Evolutionary conservation across 805 yeast species (phyloP).

Genomic region (Yarrowia sp.): DNA sequence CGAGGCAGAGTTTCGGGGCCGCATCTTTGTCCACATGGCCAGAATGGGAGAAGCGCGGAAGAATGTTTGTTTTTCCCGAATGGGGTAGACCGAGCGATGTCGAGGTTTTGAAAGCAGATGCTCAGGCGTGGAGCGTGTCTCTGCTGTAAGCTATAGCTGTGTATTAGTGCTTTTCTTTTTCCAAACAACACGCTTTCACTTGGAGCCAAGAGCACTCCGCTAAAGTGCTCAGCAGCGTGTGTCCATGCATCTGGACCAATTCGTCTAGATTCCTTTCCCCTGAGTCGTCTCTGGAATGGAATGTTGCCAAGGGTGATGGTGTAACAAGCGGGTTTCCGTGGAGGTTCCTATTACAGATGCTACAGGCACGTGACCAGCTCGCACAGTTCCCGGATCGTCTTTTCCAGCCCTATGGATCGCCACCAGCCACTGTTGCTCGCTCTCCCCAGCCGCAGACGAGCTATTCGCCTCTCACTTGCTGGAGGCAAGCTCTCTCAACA

Average conservation of each 20-base stretch:
- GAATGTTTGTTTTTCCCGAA: slow-evolving; percentile 13
- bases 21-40: background rate
- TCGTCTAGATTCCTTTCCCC: background rate
- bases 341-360: too few species aligned
- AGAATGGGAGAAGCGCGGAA: background rate
- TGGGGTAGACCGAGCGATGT: too few species aligned
- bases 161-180: too few species aligned
- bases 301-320: slow-evolving; percentile 1
- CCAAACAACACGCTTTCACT: background rate
- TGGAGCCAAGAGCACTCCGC: background rate
- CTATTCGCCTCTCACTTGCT: background rate
- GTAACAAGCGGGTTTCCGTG: too few species aligned
- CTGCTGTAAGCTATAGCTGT: too few species aligned
- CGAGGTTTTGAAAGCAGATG: too few species aligned
- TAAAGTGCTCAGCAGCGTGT: background rate
- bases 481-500: slow-evolving; percentile 3
- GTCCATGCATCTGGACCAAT: slow-evolving; percentile 4
- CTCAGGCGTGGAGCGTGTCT: too few species aligned
- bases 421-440: slow-evolving; percentile 2
- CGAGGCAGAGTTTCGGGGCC: slow-evolving; percentile 12
- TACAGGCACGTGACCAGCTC: background rate
- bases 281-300: slow-evolving; percentile 3
- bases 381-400: background rate
- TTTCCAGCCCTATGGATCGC: background rate
- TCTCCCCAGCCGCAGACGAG: slow-evolving; percentile 6